Conservation (phyloP, 1,284 basidiomycete genomes). For the Trichosporon asahii region DNA sequence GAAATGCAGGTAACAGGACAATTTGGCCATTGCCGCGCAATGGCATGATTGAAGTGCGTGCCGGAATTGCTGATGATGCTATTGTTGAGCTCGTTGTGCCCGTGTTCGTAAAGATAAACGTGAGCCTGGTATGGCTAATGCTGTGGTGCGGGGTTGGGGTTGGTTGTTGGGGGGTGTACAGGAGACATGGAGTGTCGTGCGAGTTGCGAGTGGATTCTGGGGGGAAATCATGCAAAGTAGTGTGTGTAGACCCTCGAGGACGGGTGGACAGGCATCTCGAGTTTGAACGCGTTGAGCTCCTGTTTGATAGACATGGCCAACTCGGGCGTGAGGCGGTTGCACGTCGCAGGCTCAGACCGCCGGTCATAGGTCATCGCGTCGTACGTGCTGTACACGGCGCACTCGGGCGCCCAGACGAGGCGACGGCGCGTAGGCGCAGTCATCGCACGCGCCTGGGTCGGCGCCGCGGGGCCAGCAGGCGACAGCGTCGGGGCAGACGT, state of each 20-base stretch:
- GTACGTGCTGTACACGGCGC: slow-evolving; percentile 95
- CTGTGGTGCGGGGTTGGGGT: neutral
- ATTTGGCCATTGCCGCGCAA: neutral
- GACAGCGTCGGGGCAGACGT: slow-evolving; percentile 81
- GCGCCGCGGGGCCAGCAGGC: slow-evolving; percentile 52
- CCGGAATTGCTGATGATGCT: neutral
- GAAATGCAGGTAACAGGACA: slow-evolving; percentile 7
- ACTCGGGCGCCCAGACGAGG: slow-evolving; percentile 81
- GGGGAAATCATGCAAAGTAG: slow-evolving; percentile 58
- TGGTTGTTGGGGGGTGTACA: slow-evolving; percentile 2
- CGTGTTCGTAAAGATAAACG: neutral
- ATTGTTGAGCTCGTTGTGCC: neutral
- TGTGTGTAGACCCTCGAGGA: slow-evolving; percentile 75
- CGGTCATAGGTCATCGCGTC: slow-evolving; percentile 85
- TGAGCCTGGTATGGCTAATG: slow-evolving; percentile 6
- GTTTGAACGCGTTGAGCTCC: slow-evolving; percentile 92
- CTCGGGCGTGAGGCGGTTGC: slow-evolving; percentile 89
- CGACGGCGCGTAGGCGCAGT: slow-evolving; percentile 56
- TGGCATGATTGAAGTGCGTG: neutral
- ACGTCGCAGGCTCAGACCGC: slow-evolving; percentile 91
- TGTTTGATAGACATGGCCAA: slow-evolving; percentile 95
- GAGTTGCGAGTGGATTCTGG: no score
- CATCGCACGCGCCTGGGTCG: slow-evolving; percentile 30
- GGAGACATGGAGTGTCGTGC: slow-evolving; percentile 7
- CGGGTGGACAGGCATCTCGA: slow-evolving; percentile 97